phyloP scores from a whole-genome alignment of 1,139 yeast genomes.

The Candida sp. region DNA sequence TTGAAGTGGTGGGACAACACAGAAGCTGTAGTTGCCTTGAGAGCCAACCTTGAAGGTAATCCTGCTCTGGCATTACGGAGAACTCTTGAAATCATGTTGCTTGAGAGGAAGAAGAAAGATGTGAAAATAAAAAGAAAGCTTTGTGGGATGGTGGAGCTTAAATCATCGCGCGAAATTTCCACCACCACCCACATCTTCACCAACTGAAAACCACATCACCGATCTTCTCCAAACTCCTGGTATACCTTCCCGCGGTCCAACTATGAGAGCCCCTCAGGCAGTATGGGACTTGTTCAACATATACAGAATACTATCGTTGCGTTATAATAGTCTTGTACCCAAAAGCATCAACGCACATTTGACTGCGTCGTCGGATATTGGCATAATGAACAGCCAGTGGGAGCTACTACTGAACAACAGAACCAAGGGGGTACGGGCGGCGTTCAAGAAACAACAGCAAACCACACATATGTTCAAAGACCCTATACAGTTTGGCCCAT shows the following conservation, averaged over 20 bases:
- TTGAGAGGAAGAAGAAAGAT: background rate
- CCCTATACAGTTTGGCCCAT: constrained; percentile 10
- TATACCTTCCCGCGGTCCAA: background rate
- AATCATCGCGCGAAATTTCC: background rate
- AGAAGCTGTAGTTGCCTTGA: background rate
- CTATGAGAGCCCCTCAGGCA: background rate
- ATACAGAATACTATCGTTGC: background rate
- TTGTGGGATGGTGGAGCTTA: background rate
- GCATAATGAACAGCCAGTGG: background rate
- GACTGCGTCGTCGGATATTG: background rate
- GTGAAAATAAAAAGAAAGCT: background rate
- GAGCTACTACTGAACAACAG: background rate
- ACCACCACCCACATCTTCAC: too few species aligned
- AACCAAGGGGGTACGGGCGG: background rate
- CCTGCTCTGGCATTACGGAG: background rate
- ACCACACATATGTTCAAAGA: constrained; percentile 1
- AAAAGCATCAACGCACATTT: background rate
- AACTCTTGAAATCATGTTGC: constrained; percentile 1
- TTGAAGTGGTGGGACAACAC: background rate
- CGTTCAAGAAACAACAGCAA: background rate
- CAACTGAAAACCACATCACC: too few species aligned
- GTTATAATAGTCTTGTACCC: background rate
- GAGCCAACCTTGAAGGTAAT: background rate
- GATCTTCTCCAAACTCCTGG: background rate
- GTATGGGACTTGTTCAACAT: background rate